Conservation (phyloP, 2,329 filamentous ascomycete species). For the Fusarium camptoceras region DNA sequence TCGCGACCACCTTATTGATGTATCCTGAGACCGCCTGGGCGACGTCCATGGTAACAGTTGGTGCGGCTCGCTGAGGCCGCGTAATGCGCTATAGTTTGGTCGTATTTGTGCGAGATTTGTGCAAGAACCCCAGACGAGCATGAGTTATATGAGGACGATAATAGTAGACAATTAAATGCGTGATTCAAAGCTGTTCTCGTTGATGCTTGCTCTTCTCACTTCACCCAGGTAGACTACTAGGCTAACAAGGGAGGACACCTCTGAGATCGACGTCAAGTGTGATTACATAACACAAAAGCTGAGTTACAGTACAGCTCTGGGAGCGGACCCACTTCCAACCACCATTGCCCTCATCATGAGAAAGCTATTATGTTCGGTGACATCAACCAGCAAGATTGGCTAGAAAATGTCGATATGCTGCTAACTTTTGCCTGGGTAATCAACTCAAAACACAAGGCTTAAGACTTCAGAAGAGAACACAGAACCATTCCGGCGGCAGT, state of each 20-base stretch:
- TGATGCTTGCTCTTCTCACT: slow-evolving; percentile 17
- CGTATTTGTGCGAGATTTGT: neutral
- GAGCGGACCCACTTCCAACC: slow-evolving; percentile 8
- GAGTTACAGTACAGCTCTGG: neutral
- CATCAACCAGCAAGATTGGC: slow-evolving; percentile 24
- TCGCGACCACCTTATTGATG: slow-evolving; percentile 93
- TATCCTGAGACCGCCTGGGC: slow-evolving; percentile 94
- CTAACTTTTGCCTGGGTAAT: neutral
- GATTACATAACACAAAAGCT: slow-evolving; percentile 35
- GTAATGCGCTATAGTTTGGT: slow-evolving; percentile 2
- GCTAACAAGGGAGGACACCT: slow-evolving; percentile 27
- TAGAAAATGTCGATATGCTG: slow-evolving; percentile 13
- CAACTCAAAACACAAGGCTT: neutral
- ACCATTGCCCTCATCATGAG: slow-evolving; percentile 26
- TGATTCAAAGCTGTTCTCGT: slow-evolving; percentile 5
- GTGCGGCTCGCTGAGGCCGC: slow-evolving; percentile 31
- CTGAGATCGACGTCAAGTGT: slow-evolving; percentile 22
- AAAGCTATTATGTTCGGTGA: slow-evolving; percentile 19
- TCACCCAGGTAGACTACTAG: neutral
- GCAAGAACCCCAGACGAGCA: too few species aligned
- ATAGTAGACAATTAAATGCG: neutral
- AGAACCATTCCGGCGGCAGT: neutral
- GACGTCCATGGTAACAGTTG: slow-evolving; percentile 80
- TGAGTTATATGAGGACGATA: neutral
- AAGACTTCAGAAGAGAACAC: neutral